Evolutionary conservation across 345 rosid species (phyloP).

Genomic region (Eucalyptus curtisii): DNA sequence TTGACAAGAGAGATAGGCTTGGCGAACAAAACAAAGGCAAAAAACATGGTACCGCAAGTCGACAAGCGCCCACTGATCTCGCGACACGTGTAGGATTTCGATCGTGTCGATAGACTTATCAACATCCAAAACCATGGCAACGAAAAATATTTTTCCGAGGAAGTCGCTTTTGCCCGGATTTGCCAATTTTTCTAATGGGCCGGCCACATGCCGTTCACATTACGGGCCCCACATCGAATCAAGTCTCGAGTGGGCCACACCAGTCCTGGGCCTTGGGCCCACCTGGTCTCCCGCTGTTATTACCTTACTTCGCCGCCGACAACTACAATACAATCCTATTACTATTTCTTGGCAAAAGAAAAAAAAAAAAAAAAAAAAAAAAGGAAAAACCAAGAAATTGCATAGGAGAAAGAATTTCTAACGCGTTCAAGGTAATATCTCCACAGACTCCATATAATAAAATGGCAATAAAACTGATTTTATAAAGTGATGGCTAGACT

Average conservation of each 20-base stretch:
- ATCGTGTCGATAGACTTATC: no score
- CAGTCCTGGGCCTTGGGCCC: background rate
- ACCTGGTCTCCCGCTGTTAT: background rate
- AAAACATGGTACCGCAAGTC: background rate
- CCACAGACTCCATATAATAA: background rate
- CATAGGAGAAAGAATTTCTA: background rate
- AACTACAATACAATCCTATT: background rate
- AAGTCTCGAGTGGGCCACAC: background rate
- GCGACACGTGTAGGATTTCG: background rate
- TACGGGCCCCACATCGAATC: background rate
- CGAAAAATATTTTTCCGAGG: background rate
- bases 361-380: background rate
- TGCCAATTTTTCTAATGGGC: background rate
- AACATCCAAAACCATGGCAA: background rate
- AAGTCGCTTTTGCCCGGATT: background rate
- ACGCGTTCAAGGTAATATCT: background rate
- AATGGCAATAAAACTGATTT: background rate
- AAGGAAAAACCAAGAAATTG: background rate
- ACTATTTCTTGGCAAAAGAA: background rate
- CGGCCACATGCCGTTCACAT: background rate
- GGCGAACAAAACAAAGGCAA: background rate
- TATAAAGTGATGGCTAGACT: background rate
- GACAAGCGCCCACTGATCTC: background rate
- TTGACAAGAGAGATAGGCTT: rapidly evolving
- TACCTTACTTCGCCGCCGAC: background rate